Percentiles rank a stretch among this genome's conserved stretches.
These are phyloP conservation scores for Argentina anserina DNA, from an alignment of 306 rosid species.

Conservation along the genomic window DNA sequence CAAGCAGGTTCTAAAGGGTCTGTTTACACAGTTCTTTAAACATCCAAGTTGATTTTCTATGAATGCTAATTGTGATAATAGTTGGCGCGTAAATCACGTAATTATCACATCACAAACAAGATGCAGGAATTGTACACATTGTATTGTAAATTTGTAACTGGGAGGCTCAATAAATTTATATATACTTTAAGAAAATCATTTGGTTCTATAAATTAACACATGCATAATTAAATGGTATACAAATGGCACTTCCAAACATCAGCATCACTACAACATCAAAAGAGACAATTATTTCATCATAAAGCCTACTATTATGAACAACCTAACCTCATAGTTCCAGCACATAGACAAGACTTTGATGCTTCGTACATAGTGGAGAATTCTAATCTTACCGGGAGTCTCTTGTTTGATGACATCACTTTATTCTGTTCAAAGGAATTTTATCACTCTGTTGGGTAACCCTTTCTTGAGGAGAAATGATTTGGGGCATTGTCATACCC, in stretches of 20 bases:
- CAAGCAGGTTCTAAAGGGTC: too few species aligned
- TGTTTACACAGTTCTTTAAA: background rate
- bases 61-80: too few species aligned
- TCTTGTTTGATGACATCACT: conserved; percentile 20
- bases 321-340: background rate
- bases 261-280: background rate
- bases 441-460: conserved; percentile 46
- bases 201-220: background rate
- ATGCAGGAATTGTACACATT: background rate
- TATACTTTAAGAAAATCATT: background rate
- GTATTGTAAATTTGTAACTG: background rate
- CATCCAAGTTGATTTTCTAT: background rate
- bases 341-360: background rate
- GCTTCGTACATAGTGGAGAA: conserved; percentile 1
- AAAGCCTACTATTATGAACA: conserved; percentile 7
- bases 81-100: too few species aligned
- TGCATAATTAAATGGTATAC: conserved; percentile 8
- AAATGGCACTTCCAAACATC: conserved; percentile 4
- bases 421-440: conserved; percentile 62
- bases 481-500: conserved; percentile 91
- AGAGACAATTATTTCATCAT: background rate
- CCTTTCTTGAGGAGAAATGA: conserved; percentile 62
- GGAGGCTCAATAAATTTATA: background rate
- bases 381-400: background rate
- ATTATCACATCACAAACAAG: background rate